Conservation (phyloP, 2,329 filamentous ascomycete genomes). For the Lasiodiplodia sp. region DNA sequence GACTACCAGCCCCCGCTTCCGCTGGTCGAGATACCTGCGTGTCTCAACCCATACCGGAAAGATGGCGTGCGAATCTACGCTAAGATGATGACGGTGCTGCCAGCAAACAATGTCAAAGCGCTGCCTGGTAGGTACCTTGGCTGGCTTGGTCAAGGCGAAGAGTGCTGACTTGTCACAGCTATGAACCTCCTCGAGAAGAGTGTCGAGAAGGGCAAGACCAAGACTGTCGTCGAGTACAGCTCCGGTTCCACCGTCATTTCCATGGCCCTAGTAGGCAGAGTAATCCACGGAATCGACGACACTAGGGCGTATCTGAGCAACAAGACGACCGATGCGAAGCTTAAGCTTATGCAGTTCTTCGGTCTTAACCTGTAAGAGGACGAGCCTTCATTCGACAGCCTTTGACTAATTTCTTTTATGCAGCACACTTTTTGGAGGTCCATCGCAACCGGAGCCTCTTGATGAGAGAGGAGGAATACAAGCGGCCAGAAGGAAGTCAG, state of each 20-base stretch:
- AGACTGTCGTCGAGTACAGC: conserved; percentile 66
- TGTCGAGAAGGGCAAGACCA: conserved; percentile 47
- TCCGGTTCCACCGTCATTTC: conserved; percentile 70
- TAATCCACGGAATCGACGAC: conserved; percentile 60
- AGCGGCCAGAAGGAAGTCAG: conserved; percentile 53
- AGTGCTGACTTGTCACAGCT: conserved; percentile 45
- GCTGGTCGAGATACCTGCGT: conserved; percentile 66
- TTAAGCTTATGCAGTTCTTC: conserved; percentile 67
- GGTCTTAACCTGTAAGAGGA: conserved; percentile 59
- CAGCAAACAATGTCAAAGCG: conserved; percentile 70
- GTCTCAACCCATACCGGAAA: conserved; percentile 63
- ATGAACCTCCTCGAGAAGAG: conserved; percentile 57
- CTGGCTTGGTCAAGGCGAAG: neutral
- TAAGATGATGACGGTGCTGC: conserved; percentile 71
- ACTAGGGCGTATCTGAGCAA: conserved; percentile 65
- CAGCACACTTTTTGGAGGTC: conserved; percentile 65
- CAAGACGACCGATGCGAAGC: conserved; percentile 62
- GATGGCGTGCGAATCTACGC: conserved; percentile 70
- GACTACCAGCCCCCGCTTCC: conserved; percentile 65
- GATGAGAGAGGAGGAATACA: conserved; percentile 63
- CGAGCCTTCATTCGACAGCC: neutral
- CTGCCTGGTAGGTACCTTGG: conserved; percentile 59
- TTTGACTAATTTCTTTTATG: neutral
- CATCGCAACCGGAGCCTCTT: conserved; percentile 63
- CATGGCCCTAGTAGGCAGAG: conserved; percentile 63